phyloP scores from a whole-genome alignment of 306 rosid genomes.

The Sphenostylis stenocarpa region DNA sequence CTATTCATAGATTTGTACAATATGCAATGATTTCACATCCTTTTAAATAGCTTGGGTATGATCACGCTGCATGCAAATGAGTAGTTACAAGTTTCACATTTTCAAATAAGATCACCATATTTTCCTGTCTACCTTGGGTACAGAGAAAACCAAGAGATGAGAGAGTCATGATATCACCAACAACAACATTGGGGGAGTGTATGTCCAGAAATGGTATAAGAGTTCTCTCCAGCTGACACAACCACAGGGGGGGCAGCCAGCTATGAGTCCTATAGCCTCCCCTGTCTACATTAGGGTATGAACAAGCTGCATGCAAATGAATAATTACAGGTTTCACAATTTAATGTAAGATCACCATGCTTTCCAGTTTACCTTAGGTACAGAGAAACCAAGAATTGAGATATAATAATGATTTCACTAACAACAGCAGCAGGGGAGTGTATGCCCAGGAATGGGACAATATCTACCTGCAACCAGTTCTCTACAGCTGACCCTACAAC shows the following conservation, averaged over 20 bases:
- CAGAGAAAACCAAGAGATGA: constrained; percentile 73
- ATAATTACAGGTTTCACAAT: constrained; percentile 73
- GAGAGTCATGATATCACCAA: constrained; percentile 72
- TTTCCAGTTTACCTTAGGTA: constrained; percentile 67
- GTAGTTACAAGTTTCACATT: constrained; percentile 68
- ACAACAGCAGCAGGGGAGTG: constrained; percentile 95
- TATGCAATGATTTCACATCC: constrained; percentile 63
- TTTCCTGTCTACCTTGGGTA: constrained; percentile 62
- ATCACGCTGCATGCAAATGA: constrained; percentile 65
- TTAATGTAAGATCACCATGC: constrained; percentile 37
- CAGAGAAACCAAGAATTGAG: constrained; percentile 90
- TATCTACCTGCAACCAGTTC: constrained; percentile 95
- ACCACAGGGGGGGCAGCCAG: constrained; percentile 71
- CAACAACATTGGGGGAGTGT: constrained; percentile 76
- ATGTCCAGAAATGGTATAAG: constrained; percentile 79
- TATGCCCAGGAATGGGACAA: constrained; percentile 93
- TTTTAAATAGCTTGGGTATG: constrained; percentile 41
- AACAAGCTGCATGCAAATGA: constrained; percentile 70
- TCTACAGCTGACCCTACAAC: constrained; percentile 92
- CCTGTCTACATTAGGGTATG: constrained; percentile 54
- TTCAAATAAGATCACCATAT: constrained; percentile 37
- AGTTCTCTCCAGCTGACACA: constrained; percentile 73
- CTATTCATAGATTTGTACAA: constrained; percentile 58
- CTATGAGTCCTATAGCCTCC: constrained; percentile 80
- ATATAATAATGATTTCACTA: constrained; percentile 78